These are phyloP conservation scores for Yueomyces sinensis DNA, from an alignment of 805 yeast species.

Conservation along the genomic window DNA sequence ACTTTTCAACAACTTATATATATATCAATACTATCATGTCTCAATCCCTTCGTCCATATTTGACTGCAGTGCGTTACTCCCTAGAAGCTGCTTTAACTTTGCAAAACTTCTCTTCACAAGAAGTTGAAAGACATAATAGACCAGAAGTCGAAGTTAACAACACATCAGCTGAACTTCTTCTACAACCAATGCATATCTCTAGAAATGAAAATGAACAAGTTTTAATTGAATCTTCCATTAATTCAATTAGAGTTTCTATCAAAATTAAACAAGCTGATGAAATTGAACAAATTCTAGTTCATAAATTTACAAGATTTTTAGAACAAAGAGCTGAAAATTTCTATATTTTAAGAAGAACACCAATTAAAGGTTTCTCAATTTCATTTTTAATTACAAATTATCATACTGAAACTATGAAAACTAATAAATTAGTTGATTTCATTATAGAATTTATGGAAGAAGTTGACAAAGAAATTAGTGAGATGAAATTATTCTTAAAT, in stretches of 20 bases:
- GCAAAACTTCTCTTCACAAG: slow-evolving; percentile 88
- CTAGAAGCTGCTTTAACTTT: slow-evolving; percentile 87
- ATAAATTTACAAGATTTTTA: slow-evolving; percentile 84
- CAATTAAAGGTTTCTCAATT: slow-evolving; percentile 83
- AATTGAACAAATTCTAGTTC: slow-evolving; percentile 87
- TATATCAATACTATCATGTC: slow-evolving; percentile 37
- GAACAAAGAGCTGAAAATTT: slow-evolving; percentile 94
- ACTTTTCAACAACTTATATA: too few species aligned
- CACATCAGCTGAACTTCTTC: slow-evolving; percentile 69
- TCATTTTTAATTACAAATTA: slow-evolving; percentile 86
- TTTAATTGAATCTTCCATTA: slow-evolving; percentile 85
- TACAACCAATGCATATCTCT: slow-evolving; percentile 81
- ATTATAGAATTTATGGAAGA: slow-evolving; percentile 98
- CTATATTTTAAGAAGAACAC: slow-evolving; percentile 80
- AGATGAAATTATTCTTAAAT: slow-evolving; percentile 91
- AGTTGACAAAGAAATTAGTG: slow-evolving; percentile 96
- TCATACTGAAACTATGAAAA: slow-evolving; percentile 92
- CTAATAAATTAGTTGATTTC: slow-evolving; percentile 89
- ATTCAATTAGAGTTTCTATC: slow-evolving; percentile 81
- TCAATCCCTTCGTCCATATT: slow-evolving; percentile 91
- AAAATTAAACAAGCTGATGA: slow-evolving; percentile 97
- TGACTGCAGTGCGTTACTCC: slow-evolving; percentile 86
- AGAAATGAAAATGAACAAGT: slow-evolving; percentile 91
- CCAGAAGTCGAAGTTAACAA: slow-evolving; percentile 85
- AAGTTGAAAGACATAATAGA: slow-evolving; percentile 91